Evolutionary conservation across 257 asterid genomes (phyloP).

Genomic region (Solanum phureja): DNA sequence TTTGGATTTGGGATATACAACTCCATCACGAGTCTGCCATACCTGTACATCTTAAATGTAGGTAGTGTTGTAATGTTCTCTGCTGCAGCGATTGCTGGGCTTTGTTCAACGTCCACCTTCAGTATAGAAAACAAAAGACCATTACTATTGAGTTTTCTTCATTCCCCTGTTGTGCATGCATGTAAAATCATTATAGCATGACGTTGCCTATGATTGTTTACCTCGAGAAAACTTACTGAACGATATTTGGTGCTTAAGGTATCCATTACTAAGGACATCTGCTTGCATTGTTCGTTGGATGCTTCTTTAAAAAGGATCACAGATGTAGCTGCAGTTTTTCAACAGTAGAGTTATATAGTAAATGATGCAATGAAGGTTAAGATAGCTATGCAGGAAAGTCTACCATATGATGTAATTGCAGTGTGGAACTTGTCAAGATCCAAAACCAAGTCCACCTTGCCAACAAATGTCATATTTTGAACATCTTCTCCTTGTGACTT

Average conservation of each 20-base stretch:
- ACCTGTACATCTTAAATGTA: constrained; percentile 46
- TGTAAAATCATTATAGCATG: background rate
- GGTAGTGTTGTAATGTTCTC: constrained; percentile 48
- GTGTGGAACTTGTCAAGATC: constrained; percentile 68
- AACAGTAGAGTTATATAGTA: background rate
- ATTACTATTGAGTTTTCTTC: background rate
- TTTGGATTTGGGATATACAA: constrained; percentile 50
- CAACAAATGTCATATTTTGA: background rate
- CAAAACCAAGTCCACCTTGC: constrained; percentile 60
- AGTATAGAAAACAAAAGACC: background rate
- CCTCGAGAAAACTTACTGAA: constrained; percentile 73
- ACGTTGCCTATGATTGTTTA: background rate
- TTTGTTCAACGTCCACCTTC: constrained; percentile 58
- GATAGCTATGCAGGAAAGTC: constrained; percentile 30
- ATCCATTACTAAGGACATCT: constrained; percentile 57
- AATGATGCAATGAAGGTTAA: background rate
- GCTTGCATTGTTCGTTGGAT: constrained; percentile 40
- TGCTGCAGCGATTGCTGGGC: constrained; percentile 35
- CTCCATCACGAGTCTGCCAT: constrained; percentile 33
- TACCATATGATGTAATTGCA: constrained; percentile 54
- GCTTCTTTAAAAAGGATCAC: constrained; percentile 53
- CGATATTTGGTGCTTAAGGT: constrained; percentile 60
- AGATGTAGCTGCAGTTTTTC: constrained; percentile 51
- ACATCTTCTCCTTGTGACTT: constrained; percentile 59
- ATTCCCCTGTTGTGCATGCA: too few relatives aligned